Evolutionary conservation across 2,329 filamentous ascomycete genomes (phyloP).

Genomic region (Dothistroma pini): DNA sequence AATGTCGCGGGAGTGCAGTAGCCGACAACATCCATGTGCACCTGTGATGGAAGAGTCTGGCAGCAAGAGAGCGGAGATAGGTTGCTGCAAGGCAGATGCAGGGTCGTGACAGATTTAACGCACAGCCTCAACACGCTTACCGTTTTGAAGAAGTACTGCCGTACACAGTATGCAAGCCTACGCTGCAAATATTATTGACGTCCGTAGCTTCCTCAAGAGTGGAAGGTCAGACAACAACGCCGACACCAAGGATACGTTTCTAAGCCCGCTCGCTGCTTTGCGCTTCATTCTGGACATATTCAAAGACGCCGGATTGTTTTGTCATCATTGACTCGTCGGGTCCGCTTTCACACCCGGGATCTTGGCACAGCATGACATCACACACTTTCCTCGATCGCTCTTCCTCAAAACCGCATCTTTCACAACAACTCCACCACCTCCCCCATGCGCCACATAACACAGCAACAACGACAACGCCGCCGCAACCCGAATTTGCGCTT

Average conservation of each 20-base stretch:
- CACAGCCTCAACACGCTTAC: neutral
- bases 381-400: neutral
- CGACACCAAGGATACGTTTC: slow-evolving; percentile 2
- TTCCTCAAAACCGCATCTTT: slow-evolving; percentile 3
- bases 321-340: slow-evolving; percentile 1
- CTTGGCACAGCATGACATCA: slow-evolving; percentile 9
- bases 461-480: slow-evolving; percentile 5
- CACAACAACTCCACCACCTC: slow-evolving; percentile 3
- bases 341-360: slow-evolving; percentile 1
- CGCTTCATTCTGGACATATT: neutral
- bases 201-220: slow-evolving; percentile 3
- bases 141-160: neutral
- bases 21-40: slow-evolving; percentile 10
- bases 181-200: slow-evolving; percentile 7
- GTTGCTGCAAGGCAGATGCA: slow-evolving; percentile 5
- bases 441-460: neutral
- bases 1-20: neutral
- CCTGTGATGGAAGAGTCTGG: slow-evolving; percentile 9
- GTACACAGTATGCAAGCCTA: neutral
- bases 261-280: slow-evolving; percentile 9
- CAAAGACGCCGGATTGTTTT: neutral
- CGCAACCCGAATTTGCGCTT: slow-evolving; percentile 10
- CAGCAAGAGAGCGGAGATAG: slow-evolving; percentile 5
- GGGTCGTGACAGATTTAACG: neutral
- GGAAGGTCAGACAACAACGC: neutral